Evolutionary conservation across 1,139 yeast genomes (phyloP), one percentile per base, ranked within the genome.

Genomic region (Groenewaldozyma auringiensis): DNA sequence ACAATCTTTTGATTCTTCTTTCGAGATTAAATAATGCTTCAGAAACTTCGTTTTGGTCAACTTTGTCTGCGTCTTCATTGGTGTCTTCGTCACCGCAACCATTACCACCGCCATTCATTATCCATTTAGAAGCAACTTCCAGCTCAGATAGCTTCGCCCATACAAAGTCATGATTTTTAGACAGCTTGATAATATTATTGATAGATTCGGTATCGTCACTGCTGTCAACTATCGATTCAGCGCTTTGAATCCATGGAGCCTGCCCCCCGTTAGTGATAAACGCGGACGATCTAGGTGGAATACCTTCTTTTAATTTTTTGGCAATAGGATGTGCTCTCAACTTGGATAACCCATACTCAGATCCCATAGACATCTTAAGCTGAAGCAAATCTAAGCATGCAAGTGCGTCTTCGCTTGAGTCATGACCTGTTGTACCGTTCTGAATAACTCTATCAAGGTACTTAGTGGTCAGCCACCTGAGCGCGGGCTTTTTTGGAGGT

Each of bases 331-430:
- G 44, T 4, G 49, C 42, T 6, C 49, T 47, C 16, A 41, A 41
- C 18, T 47, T 41, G 40, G 43, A 51, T 27, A 68, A 63, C 0
- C 97, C 97, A 63, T 75, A 83, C 3, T 72, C 66, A 4, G 65
- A 62, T 0, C 96, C 96, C 47, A 80, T 76, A 2, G 69, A 61
- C 13, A 88, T 67, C 58, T 89, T 88, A 51, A 79, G 56, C 54
- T 84, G 79, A 0, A 85, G 77, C 43, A 92, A 70, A 50, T 86
- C 89, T 57, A 89, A 68, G 58, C 96, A 86, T 0, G 96, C 81
- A 34, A 63, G 63, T 4, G 96, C 85, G 61, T 92, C 98, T 60
- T 87, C 95, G 1, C 82, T 72, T 0, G 96, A 83, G 41, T 92
- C 85, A 64, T 92, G 98, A 2, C 95, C 95, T 1, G 63, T 56